Base-by-base conservation (phyloP, 257 asterid genomes). In the Knoxia roxburghii region DNA sequence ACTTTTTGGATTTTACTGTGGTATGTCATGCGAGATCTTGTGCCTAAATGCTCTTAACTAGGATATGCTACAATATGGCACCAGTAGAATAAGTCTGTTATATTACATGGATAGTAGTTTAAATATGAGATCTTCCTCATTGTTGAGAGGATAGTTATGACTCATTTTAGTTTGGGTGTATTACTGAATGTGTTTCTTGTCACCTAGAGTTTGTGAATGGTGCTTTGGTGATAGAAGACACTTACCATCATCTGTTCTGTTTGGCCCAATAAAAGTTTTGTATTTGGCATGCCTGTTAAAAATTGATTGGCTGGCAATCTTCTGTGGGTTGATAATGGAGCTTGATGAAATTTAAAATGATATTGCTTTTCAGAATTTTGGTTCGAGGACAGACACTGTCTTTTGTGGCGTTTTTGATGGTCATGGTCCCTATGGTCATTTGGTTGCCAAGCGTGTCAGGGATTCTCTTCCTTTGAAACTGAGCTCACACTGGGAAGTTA, bases 321-420 rank as follows among this genome's bases (percentile, higher is more conserved):
- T n/a, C n/a, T n/a, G n/a, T n/a, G n/a, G n/a, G n/a, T n/a, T n/a
- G n/a, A n/a, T n/a, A n/a, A n/a, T n/a, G n/a, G n/a, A n/a, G n/a
- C n/a, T n/a, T n/a, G n/a, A n/a, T n/a, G n/a, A n/a, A n/a, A n/a
- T n/a, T n/a, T n/a, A n/a, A n/a, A n/a, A n/a, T n/a, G n/a, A n/a
- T n/a, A n/a, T n/a, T n/a, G n/a, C n/a, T n/a, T 72, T 45, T 82
- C 91, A 92, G 98, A 92, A 92, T 78, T 92, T 92, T 68, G 96
- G 90, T 59, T 82, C 90, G 59, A 89, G 97, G 82, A 79, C 80
- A 33, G 98, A 89, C 80, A 87, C 95, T 0, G 85, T 92, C 57
- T 87, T 92, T 83, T 92, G 98, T 77, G 97, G 98, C 59, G 93
- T 92, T 39, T 92, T 92, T 72, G 97, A 87, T 73, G 98, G 96